phyloP scores from a whole-genome alignment of 805 yeast genomes.

The Clavispora asparagi region DNA sequence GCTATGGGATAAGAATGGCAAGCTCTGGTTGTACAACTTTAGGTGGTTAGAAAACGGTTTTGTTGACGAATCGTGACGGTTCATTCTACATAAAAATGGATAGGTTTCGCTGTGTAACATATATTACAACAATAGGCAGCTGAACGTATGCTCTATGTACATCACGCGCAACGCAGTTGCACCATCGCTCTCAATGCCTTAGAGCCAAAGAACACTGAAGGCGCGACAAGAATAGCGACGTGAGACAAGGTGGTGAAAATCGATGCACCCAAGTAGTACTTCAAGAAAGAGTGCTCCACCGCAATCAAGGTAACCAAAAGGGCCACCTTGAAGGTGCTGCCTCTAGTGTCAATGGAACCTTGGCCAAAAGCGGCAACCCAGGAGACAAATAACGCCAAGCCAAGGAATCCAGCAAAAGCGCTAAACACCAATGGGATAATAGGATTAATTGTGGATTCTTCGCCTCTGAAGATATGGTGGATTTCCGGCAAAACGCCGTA shows the following conservation, averaged over 20 bases:
- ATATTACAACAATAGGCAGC: neutral
- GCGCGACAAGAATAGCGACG: conserved; percentile 43
- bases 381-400: conserved; percentile 37
- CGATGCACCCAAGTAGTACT: conserved; percentile 54
- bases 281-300: conserved; percentile 49
- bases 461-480: conserved; percentile 51
- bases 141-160: neutral
- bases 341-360: conserved; percentile 1
- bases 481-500: conserved; percentile 57
- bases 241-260: conserved; percentile 56
- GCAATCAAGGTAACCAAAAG: conserved; percentile 46
- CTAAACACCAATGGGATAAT: conserved; percentile 49
- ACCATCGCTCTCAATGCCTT: conserved; percentile 52
- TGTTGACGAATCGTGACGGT: conserved; percentile 23
- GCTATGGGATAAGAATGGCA: conserved; percentile 30
- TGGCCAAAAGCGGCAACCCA: conserved; percentile 36
- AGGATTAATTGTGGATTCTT: conserved; percentile 49
- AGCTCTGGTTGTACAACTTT: conserved; percentile 42
- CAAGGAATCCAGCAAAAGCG: conserved; percentile 36
- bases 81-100: neutral
- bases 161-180: conserved; percentile 18
- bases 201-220: conserved; percentile 60
- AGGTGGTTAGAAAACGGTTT: conserved; percentile 53
- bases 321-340: conserved; percentile 29
- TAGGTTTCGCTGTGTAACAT: neutral